phyloP scores from a whole-genome alignment of 1,284 basidiomycete species.

The Pulchroboletus neoregius region DNA sequence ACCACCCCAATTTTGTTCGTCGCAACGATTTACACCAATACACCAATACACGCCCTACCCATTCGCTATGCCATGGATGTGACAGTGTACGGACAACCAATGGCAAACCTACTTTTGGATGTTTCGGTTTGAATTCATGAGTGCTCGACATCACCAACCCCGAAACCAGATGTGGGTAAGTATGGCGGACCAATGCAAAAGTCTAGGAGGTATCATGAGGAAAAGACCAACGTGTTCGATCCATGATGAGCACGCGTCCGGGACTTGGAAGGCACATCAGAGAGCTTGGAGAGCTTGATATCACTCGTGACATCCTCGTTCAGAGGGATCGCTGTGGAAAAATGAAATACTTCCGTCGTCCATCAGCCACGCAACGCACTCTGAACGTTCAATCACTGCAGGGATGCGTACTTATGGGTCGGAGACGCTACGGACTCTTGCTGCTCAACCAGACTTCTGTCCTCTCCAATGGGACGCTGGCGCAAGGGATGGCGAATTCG shows the following conservation, averaged over 20 bases:
- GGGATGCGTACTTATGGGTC: not conserved
- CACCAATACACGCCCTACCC: slow-evolving; percentile 12
- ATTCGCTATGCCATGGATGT: slow-evolving; percentile 15
- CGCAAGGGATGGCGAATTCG: not conserved
- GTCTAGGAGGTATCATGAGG: no score
- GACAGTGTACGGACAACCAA: slow-evolving; percentile 21
- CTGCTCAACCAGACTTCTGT: not conserved
- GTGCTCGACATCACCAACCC: no score
- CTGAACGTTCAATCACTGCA: no score
- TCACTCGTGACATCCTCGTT: not conserved
- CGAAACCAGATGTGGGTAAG: no score
- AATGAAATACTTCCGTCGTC: not conserved
- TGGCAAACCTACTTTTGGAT: slow-evolving; percentile 9
- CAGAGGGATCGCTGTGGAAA: not conserved
- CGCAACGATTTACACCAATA: slow-evolving; percentile 21
- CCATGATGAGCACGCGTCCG: not conserved
- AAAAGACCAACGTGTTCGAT: not conserved
- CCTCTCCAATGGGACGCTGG: not conserved
- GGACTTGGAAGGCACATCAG: not conserved
- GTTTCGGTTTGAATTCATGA: not conserved
- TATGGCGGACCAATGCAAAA: no score
- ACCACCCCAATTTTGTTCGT: slow-evolving; percentile 14
- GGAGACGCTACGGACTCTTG: not conserved
- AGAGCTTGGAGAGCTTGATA: not conserved
- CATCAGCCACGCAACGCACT: not conserved